Percentiles rank a stretch among this genome's conserved stretches.
These are phyloP conservation scores for Cryptosporidium sp. DNA, from an alignment of 169 alveolate genomes.

Conservation along the genomic window DNA sequence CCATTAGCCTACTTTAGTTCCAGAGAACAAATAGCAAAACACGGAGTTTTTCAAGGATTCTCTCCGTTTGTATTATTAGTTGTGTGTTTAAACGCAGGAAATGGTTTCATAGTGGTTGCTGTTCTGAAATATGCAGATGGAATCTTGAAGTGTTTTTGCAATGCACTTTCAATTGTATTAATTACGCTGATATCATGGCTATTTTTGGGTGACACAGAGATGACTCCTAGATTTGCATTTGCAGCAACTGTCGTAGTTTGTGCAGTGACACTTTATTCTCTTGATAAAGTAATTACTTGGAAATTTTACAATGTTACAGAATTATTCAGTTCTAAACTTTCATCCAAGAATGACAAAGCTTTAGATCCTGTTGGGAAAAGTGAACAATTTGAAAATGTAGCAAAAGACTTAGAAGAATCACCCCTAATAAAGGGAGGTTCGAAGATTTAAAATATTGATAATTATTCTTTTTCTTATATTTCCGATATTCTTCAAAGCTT, in stretches of 20 bases:
- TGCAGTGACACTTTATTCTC: constrained; percentile 42
- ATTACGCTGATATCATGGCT: constrained; percentile 41
- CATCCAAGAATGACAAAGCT: background rate
- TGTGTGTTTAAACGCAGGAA: constrained; percentile 30
- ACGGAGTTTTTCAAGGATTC: constrained; percentile 50
- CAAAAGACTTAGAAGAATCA: background rate
- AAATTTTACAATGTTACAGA: background rate
- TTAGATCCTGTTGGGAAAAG: background rate
- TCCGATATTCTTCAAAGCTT: too few species aligned
- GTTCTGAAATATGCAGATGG: constrained; percentile 57
- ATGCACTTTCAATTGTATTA: constrained; percentile 52
- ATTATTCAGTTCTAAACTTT: background rate
- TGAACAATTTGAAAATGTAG: background rate
- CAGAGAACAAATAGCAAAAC: background rate
- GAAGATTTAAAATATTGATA: background rate
- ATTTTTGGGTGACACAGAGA: constrained; percentile 46
- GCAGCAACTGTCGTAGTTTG: constrained; percentile 43
- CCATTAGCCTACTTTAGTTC: constrained; percentile 35
- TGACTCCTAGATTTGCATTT: constrained; percentile 47
- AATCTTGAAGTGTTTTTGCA: constrained; percentile 41
- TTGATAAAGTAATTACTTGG: constrained; percentile 28
- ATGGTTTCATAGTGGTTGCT: constrained; percentile 54
- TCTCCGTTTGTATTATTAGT: constrained; percentile 45
- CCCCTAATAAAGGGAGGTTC: background rate
- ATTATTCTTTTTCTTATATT: background rate